Base-by-base conservation (phyloP, 441 rosid species). In the Omphalea diandra region DNA sequence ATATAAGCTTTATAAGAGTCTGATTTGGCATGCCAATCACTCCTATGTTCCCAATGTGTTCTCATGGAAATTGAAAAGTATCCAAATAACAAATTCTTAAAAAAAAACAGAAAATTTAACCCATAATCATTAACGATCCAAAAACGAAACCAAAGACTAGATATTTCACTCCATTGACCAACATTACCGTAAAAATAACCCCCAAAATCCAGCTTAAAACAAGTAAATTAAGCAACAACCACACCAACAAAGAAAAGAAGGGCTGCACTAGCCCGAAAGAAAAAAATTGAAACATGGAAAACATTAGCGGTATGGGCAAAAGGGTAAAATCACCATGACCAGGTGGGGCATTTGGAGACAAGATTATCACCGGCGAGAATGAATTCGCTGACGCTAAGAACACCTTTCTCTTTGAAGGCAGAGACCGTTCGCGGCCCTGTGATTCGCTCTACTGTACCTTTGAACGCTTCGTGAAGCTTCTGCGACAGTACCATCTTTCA, bases 321-420 rank as follows among this genome's bases (percentile, higher is more conserved):
- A 75, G 32, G 29, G 26, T 65, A 22, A 31, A 50, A 44, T 69
- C 84, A 95, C 99, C 99, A 95, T 24, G 98, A 95, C 99, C 99
- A 93, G 69, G 99, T 95, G 29, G 99, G 99, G 80, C 98, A 95
- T 81, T 95, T 95, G 66, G 97, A 83, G 76, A 93, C 99, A 73
- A 95, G 98, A 80, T 95, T 95, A 71, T 95, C 98, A 0, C 99
- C 99, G 67, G 98, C 99, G 71, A 93, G 81, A 60, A 90, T 69
- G 75, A 95, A 93, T 79, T 95, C 99, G 81, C 78, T 76, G 79
- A 95, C 99, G 84, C 98, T 95, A 69, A 95, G 96, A 32, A 95
- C 98, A 67, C 99, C 98, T 80, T 95, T 93, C 81, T 91, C 98
- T 77, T 91, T 95, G 71, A 95, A 95, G 60, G 98, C 99, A 32